Percentiles rank a stretch among this genome's conserved stretches.
These are phyloP conservation scores for Pyrenochaeta sp. DNA, from an alignment of 2,329 filamentous ascomycete species.

Conservation along the genomic window DNA sequence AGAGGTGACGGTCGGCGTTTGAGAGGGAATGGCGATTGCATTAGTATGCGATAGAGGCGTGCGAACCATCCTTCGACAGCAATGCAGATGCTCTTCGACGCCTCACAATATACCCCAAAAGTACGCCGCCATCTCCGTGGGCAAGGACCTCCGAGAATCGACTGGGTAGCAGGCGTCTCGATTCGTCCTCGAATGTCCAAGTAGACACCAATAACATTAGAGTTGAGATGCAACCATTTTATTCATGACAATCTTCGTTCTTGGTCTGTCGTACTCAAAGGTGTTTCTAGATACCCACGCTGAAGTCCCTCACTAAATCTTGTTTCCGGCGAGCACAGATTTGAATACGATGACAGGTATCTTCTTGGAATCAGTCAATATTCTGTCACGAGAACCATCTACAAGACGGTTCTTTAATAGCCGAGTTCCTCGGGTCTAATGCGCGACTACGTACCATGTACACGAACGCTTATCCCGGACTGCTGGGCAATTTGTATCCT, in stretches of 20 bases:
- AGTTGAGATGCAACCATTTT: not conserved
- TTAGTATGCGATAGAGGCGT: conserved; percentile 15
- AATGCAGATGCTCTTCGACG: conserved; percentile 12
- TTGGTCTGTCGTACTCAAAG: not conserved
- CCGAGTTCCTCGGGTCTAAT: not conserved
- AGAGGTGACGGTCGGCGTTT: conserved; percentile 17
- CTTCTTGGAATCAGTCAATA: not conserved
- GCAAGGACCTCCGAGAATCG: not conserved
- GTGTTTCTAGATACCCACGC: too few species aligned
- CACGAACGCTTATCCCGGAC: not conserved
- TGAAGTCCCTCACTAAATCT: too few species aligned
- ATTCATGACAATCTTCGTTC: not conserved
- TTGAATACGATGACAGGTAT: not conserved
- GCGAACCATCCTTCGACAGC: conserved; percentile 12
- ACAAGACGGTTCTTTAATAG: too few species aligned
- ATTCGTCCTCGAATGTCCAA: not conserved
- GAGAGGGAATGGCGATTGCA: conserved; percentile 16
- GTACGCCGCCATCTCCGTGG: conserved; percentile 14
- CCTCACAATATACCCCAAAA: conserved; percentile 28
- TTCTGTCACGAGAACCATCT: not conserved
- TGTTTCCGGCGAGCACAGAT: not conserved
- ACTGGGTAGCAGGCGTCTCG: not conserved
- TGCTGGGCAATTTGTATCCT: conserved; percentile 8
- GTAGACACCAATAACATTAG: conserved; percentile 4
- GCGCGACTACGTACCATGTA: not conserved